A percentile compares a stretch with the other conserved stretches of the same genome.
These are phyloP conservation scores for Penicillium aurantiogriseum DNA, from an alignment of 2,329 filamentous ascomycete species.

Conservation along the genomic window DNA sequence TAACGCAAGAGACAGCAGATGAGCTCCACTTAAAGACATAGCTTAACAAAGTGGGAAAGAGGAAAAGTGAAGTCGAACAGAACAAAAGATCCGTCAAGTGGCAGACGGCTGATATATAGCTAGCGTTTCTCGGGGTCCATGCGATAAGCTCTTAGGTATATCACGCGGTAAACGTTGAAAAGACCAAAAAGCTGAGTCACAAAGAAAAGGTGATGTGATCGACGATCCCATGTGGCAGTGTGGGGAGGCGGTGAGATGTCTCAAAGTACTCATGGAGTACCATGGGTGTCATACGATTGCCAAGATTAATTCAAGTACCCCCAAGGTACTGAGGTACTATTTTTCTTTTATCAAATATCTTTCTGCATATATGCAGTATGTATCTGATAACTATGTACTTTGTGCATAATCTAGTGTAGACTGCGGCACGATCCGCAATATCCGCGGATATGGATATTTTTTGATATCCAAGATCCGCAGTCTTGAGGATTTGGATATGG, in stretches of 20 bases:
- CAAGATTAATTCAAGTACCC: neutral
- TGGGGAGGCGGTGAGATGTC: conserved; percentile 5
- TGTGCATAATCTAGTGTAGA: no score
- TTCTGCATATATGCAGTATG: neutral
- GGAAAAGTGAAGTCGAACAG: neutral
- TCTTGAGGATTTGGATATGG: no score
- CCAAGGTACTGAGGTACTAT: neutral
- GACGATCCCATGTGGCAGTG: conserved; percentile 11
- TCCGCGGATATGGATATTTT: no score
- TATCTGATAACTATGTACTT: no score
- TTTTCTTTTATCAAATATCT: neutral
- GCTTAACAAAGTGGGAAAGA: conserved; percentile 1
- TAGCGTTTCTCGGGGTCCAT: neutral
- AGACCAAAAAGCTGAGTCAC: neutral
- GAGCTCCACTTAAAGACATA: conserved; percentile 10
- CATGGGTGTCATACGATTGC: neutral
- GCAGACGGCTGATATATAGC: conserved; percentile 1
- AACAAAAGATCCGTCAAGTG: neutral
- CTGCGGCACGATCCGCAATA: no score
- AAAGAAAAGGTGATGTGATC: conserved; percentile 4
- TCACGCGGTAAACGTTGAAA: conserved; percentile 1
- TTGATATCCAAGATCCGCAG: no score
- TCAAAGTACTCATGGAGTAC: neutral
- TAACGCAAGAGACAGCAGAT: conserved; percentile 13
- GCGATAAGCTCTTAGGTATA: neutral